phyloP scores from a whole-genome alignment of 306 rosid genomes.

The Canavalia gladiata region DNA sequence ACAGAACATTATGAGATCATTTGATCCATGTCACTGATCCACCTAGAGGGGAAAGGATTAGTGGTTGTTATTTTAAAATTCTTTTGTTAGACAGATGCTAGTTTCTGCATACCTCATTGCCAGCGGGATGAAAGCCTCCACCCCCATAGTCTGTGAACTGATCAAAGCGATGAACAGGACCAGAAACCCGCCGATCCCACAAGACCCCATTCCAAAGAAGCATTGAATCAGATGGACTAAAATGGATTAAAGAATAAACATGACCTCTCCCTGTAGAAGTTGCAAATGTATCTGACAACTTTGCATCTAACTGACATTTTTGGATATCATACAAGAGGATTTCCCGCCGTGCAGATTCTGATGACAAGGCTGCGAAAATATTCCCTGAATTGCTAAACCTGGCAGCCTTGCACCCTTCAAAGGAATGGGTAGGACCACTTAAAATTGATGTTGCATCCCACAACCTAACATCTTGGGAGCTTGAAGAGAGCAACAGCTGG shows the following conservation, averaged over 20 bases:
- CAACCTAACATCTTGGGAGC: slow-evolving; percentile 83
- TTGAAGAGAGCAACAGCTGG: slow-evolving; percentile 88
- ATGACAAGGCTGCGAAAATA: slow-evolving; percentile 79
- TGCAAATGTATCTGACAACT: slow-evolving; percentile 68
- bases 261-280: slow-evolving; percentile 83
- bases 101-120: slow-evolving; percentile 83
- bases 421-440: slow-evolving; percentile 82
- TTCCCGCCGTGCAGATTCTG: slow-evolving; percentile 77
- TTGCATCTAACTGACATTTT: slow-evolving; percentile 68
- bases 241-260: slow-evolving; percentile 79
- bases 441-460: slow-evolving; percentile 87
- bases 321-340: slow-evolving; percentile 85
- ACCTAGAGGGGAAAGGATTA: background rate
- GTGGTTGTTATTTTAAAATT: background rate
- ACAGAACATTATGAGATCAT: background rate
- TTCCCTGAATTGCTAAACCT: slow-evolving; percentile 86
- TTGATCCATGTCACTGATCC: background rate
- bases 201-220: slow-evolving; percentile 96
- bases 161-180: slow-evolving; percentile 92
- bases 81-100: background rate
- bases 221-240: slow-evolving; percentile 90
- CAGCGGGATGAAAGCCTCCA: slow-evolving; percentile 99
- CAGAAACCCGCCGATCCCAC: slow-evolving; percentile 85
- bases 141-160: slow-evolving; percentile 99
- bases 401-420: slow-evolving; percentile 97